phyloP scores from a whole-genome alignment of 345 rosid genomes.

The Boechera retrofracta region DNA sequence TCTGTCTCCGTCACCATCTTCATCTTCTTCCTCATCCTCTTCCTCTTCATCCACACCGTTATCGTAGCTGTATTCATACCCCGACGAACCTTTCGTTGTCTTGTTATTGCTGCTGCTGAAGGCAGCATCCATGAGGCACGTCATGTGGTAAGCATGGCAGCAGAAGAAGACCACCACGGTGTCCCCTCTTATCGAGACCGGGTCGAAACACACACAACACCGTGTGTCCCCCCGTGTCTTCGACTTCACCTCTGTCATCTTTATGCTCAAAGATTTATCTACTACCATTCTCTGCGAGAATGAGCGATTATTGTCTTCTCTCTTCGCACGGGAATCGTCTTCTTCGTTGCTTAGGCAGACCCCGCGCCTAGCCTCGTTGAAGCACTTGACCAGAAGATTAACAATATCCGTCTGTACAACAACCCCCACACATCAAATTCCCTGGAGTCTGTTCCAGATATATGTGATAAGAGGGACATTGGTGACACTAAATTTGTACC shows the following conservation, averaged over 20 bases:
- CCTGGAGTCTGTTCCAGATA: constrained; percentile 6
- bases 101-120: constrained; percentile 55
- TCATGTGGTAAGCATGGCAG: constrained; percentile 90
- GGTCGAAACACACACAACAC: constrained; percentile 96
- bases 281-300: constrained; percentile 45
- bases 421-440: constrained; percentile 34
- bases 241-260: constrained; percentile 78
- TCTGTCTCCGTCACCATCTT: constrained; percentile 50
- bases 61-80: constrained; percentile 51
- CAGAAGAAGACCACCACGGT: constrained; percentile 88
- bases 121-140: constrained; percentile 82
- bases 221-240: constrained; percentile 88
- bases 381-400: constrained; percentile 85
- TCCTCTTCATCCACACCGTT: constrained; percentile 36
- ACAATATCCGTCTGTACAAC: constrained; percentile 83
- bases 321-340: constrained; percentile 62
- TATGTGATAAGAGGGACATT: background rate
- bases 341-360: constrained; percentile 74
- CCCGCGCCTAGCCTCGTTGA: constrained; percentile 84
- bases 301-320: constrained; percentile 58
- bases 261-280: constrained; percentile 52
- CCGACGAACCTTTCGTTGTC: constrained; percentile 44
- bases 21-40: constrained; percentile 50
- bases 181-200: constrained; percentile 77
- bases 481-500: constrained; percentile 51